Conservation (phyloP, 106 monocot genomes). For the Amphibolis antarctica region DNA sequence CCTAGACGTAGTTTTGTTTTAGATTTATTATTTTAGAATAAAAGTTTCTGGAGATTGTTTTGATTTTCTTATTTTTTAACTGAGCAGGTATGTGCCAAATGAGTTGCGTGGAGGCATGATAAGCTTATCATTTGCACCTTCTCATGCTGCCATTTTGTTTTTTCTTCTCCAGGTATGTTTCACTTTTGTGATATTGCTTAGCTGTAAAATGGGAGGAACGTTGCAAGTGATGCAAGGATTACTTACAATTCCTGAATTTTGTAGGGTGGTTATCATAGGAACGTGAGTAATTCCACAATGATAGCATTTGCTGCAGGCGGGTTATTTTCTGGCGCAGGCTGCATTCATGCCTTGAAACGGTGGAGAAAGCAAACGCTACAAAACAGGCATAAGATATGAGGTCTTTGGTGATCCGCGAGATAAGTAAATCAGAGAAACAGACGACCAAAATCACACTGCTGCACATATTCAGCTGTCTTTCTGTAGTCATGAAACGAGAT, state of each 20-base stretch:
- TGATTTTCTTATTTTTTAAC: conserved; percentile 3
- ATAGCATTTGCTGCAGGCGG: conserved; percentile 49
- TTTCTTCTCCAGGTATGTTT: conserved; percentile 41
- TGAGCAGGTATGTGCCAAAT: conserved; percentile 71
- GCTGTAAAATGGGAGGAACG: not conserved
- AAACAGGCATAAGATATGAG: conserved; percentile 43
- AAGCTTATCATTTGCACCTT: conserved; percentile 51
- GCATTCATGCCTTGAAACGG: conserved; percentile 46
- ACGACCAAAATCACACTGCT: not conserved
- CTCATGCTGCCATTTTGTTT: conserved; percentile 62
- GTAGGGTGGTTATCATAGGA: conserved; percentile 58
- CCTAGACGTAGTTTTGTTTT: not conserved
- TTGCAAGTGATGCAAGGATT: not conserved
- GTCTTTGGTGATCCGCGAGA: not conserved
- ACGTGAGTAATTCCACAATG: conserved; percentile 46
- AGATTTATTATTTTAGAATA: not conserved
- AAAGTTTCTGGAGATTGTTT: not conserved
- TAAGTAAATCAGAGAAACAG: not conserved
- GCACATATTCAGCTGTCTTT: not conserved
- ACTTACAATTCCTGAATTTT: not conserved
- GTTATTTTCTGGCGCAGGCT: conserved; percentile 50
- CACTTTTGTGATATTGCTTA: not conserved
- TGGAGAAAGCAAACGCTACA: conserved; percentile 46
- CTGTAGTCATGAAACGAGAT: not conserved
- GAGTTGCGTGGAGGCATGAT: conserved; percentile 95